These are phyloP conservation scores for Phytopythium aichiense DNA, from an alignment of 352 stramenopile genomes.

Conservation along the genomic window DNA sequence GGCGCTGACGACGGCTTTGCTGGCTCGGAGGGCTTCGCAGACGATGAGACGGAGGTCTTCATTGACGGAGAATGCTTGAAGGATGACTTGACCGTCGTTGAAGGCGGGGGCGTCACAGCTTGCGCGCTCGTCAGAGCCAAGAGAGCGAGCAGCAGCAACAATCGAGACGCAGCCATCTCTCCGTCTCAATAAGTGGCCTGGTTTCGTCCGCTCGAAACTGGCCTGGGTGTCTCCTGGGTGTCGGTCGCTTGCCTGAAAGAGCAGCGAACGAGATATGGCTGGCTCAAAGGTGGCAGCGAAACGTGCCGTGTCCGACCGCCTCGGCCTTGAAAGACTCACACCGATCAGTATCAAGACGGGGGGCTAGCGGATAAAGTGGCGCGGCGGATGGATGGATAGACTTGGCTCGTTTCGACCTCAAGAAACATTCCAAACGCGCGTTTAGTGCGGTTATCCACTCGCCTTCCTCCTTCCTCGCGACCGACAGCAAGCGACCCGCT, in stretches of 20 bases:
- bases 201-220: background rate
- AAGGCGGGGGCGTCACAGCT: background rate
- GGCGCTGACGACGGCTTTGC: background rate
- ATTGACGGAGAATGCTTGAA: background rate
- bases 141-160: background rate
- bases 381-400: background rate
- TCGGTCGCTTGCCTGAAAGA: background rate
- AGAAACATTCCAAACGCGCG: background rate
- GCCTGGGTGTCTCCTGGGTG: background rate
- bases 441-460: background rate
- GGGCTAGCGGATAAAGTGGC: background rate
- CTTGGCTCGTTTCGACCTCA: background rate
- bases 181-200: background rate
- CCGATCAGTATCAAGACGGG: background rate
- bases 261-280: background rate
- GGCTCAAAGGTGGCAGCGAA: background rate
- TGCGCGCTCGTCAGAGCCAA: background rate
- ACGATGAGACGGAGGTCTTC: background rate
- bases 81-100: too few relatives aligned
- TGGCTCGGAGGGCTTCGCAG: background rate
- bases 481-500: constrained; percentile 2
- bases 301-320: background rate
- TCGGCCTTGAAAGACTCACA: background rate
- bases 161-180: background rate
- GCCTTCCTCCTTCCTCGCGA: background rate